Conservation (phyloP, 2,329 filamentous ascomycete genomes). For the Dactylella cylindrospora region DNA sequence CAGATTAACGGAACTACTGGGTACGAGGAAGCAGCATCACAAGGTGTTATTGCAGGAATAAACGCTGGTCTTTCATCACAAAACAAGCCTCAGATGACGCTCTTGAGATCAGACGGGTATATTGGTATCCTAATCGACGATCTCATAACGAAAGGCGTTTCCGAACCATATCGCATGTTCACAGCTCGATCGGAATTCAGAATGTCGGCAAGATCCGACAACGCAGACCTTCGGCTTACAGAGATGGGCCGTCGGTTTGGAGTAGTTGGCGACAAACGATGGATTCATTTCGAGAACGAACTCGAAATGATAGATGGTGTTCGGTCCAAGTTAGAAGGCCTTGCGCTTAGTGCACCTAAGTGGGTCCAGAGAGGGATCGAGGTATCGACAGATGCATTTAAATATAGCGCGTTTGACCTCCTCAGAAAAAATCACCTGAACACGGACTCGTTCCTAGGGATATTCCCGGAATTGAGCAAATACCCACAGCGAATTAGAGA, state of each 20-base stretch:
- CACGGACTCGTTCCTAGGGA: slow-evolving; percentile 59
- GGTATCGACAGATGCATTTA: slow-evolving; percentile 65
- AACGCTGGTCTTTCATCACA: slow-evolving; percentile 84
- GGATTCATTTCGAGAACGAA: slow-evolving; percentile 68
- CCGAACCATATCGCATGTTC: slow-evolving; percentile 98
- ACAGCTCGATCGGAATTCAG: slow-evolving; percentile 93
- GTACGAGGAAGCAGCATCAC: slow-evolving; percentile 94
- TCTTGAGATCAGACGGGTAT: slow-evolving; percentile 85
- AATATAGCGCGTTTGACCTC: slow-evolving; percentile 75
- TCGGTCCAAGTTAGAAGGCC: slow-evolving; percentile 61
- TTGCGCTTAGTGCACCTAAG: slow-evolving; percentile 61
- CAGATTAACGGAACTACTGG: slow-evolving; percentile 98
- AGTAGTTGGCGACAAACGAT: slow-evolving; percentile 75
- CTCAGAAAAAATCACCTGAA: slow-evolving; percentile 65
- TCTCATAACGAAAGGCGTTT: slow-evolving; percentile 92
- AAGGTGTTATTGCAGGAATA: slow-evolving; percentile 87
- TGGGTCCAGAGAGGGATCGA: slow-evolving; percentile 73
- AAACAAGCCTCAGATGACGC: slow-evolving; percentile 64
- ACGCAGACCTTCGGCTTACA: slow-evolving; percentile 86
- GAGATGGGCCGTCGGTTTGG: slow-evolving; percentile 73
- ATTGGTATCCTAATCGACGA: slow-evolving; percentile 99
- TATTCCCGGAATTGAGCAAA: slow-evolving; percentile 61
- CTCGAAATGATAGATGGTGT: slow-evolving; percentile 69
- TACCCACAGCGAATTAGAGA: slow-evolving; percentile 64
- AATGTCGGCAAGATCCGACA: slow-evolving; percentile 87